phyloP scores from a whole-genome alignment of 2,329 filamentous ascomycete genomes.

The Coniochaeta sp. region DNA sequence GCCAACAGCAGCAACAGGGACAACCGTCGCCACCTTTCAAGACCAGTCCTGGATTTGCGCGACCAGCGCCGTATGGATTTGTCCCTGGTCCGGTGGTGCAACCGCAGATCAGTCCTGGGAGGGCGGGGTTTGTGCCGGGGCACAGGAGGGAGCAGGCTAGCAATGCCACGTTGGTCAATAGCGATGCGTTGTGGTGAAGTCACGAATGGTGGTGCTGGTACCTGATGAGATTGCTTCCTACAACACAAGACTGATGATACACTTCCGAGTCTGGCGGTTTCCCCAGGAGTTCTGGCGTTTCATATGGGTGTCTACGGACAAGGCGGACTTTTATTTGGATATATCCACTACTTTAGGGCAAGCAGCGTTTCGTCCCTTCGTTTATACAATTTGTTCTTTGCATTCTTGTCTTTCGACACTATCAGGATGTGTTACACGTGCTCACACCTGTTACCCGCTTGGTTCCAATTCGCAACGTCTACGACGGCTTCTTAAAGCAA shows the following conservation, averaged over 20 bases:
- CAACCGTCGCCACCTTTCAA: not conserved
- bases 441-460: too few species aligned
- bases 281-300: not conserved
- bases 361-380: too few species aligned
- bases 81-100: not conserved
- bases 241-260: too few species aligned
- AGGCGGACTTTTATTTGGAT: too few species aligned
- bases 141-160: not conserved
- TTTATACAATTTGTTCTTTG: too few species aligned
- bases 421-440: too few species aligned
- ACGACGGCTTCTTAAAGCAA: conserved; percentile 10
- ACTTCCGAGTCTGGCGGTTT: too few species aligned
- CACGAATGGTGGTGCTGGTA: not conserved
- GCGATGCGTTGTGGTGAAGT: not conserved
- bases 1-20: not conserved
- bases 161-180: not conserved
- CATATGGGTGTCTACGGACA: too few species aligned
- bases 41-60: not conserved
- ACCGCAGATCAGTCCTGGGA: not conserved
- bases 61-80: not conserved
- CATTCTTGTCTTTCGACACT: too few species aligned
- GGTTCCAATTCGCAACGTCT: too few species aligned
- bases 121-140: not conserved
- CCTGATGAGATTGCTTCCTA: too few species aligned
- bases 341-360: too few species aligned